Evolutionary conservation across 148 eudicot genomes (phyloP).

Genomic region (Simmondsia chinensis): DNA sequence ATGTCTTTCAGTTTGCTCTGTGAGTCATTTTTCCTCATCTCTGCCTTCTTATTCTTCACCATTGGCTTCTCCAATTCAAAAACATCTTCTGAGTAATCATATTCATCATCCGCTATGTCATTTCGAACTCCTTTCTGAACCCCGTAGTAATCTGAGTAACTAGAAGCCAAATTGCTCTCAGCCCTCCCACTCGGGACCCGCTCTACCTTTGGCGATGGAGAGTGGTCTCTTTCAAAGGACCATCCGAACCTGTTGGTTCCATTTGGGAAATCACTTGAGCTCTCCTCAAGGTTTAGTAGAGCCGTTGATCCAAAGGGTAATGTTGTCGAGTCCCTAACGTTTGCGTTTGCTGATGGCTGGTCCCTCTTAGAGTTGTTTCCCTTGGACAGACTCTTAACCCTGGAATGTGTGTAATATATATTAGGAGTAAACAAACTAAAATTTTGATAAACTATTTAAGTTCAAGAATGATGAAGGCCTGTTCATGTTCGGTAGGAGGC

Average conservation of each 20-base stretch:
- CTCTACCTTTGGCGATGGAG: constrained; percentile 32
- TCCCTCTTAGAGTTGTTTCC: constrained; percentile 59
- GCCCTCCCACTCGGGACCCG: constrained; percentile 39
- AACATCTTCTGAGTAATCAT: constrained; percentile 24
- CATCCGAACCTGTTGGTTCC: constrained; percentile 47
- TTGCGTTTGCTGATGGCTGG: constrained; percentile 23
- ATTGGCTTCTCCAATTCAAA: constrained; percentile 31
- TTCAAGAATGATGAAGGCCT: too few species aligned
- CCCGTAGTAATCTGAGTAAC: constrained; percentile 18
- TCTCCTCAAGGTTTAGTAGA: constrained; percentile 26
- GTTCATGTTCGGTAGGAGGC: too few species aligned
- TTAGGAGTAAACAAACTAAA: too few species aligned
- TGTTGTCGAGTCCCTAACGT: constrained; percentile 31
- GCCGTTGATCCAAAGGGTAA: constrained; percentile 20
- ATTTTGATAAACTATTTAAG: too few species aligned
- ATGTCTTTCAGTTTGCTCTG: constrained; percentile 11
- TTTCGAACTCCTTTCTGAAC: constrained; percentile 20
- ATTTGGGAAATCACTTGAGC: constrained; percentile 13
- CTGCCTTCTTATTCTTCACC: constrained; percentile 23
- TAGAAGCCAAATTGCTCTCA: constrained; percentile 16
- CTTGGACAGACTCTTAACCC: constrained; percentile 79
- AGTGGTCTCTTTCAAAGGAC: constrained; percentile 34
- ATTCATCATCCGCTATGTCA: constrained; percentile 29
- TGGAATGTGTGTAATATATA: constrained; percentile 10
- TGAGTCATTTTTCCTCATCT: constrained; percentile 17